Percentiles rank a stretch among this genome's conserved stretches.
These are phyloP conservation scores for Coemansia sp. DNA, from an alignment of 192 early-diverging fungal genomes.

Conservation along the genomic window DNA sequence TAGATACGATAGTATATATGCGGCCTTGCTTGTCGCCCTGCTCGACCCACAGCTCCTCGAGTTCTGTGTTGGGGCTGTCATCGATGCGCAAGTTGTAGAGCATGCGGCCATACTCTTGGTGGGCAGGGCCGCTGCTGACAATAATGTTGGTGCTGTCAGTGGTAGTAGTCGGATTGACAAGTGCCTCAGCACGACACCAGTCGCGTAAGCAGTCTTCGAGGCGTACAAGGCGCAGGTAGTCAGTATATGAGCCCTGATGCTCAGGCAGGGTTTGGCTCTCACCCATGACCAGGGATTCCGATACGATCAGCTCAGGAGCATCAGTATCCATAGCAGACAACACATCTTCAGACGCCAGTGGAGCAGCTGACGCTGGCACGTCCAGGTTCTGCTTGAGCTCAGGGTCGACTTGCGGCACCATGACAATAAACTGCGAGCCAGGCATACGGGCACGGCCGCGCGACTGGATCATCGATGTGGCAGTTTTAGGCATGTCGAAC, in stretches of 20 bases:
- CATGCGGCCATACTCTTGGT: conserved; percentile 25
- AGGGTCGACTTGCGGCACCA: conserved; percentile 55
- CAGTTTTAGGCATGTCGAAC: conserved; percentile 75
- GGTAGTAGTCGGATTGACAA: not conserved
- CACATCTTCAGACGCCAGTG: not conserved
- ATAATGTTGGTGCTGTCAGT: conserved; percentile 17
- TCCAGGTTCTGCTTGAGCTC: not conserved
- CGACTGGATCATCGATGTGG: conserved; percentile 85
- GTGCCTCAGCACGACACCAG: conserved; percentile 55
- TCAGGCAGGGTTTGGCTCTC: conserved; percentile 8
- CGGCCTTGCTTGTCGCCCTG: conserved; percentile 43
- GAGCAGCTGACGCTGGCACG: not conserved
- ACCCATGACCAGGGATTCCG: not conserved
- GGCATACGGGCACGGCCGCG: conserved; percentile 78
- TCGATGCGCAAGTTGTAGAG: conserved; percentile 20
- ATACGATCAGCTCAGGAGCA: not conserved
- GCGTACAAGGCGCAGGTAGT: conserved; percentile 43
- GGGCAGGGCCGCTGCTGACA: conserved; percentile 11
- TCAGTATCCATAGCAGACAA: not conserved
- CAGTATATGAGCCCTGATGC: conserved; percentile 30
- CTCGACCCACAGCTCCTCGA: conserved; percentile 36
- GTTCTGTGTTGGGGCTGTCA: conserved; percentile 27
- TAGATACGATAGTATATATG: conserved; percentile 61
- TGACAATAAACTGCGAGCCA: conserved; percentile 73
- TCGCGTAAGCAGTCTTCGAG: conserved; percentile 64